Evolutionary conservation across 2,329 filamentous ascomycete genomes (phyloP), one percentile per base, ranked within the genome.

Genomic region (Claviceps maximensis): DNA sequence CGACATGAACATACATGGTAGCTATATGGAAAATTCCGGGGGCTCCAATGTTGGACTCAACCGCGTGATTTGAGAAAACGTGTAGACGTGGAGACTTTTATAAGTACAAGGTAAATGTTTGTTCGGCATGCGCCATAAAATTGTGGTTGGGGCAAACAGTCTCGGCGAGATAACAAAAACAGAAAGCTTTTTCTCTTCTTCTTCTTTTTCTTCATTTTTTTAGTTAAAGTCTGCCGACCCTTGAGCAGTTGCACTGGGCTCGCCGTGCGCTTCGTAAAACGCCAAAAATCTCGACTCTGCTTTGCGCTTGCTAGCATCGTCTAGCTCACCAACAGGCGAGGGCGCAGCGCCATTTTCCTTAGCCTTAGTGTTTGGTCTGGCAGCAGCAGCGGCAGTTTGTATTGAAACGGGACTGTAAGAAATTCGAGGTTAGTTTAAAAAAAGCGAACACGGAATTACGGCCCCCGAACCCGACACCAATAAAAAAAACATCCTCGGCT

Each of bases 171-270:
- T 17, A 17, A 38, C 3, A 13, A 13, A 13, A 13, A 13, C 3
- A 10, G 31, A 12, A 9, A 13, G 10, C 31, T n/a, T 40, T 40
- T 40, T n/a, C 10, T 41, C n/a, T 21, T 41, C 40, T 21, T 41
- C 19, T 41, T 41, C 8, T 21, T 41, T 9, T 21, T 41, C 19
- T 21, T 9, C 7, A 17, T 19, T 17, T 31, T 15, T 41, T 55
- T 69, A 79, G 64, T 80, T 70, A 61, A 80, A 82, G 47, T 71
- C 66, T 7, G 74, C 76, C 3, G 71, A 71, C 4, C 77, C 78
- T 56, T 73, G 72, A 0, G 72, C 72, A 45, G 70, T 71, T 12
- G 70, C 58, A 48, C 73, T 70, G 2, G 72, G 68, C 47, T 78
- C 76, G 40, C 59, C 61, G 50, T 77, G 73, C 31, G 74, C 70